Evolutionary conservation across 768 basidiomycete genomes (phyloP), one percentile per base, ranked within the genome.

Genomic region (Ephemerocybe angulata): DNA sequence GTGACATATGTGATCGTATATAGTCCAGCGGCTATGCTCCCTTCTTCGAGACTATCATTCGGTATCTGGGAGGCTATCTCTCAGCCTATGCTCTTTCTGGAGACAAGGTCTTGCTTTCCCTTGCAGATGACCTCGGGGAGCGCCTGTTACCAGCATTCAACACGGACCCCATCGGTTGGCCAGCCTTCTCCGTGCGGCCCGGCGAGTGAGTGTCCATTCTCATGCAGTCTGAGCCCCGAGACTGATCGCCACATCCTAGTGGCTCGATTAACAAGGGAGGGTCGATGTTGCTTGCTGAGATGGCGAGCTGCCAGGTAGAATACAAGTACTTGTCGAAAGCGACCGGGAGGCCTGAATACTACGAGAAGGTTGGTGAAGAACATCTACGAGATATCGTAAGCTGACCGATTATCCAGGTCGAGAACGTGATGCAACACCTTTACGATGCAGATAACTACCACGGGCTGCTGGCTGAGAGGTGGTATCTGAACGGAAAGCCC

Each of bases 21-120:
- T 41, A 62, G 56, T 58, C 75, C 67, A 33, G 59, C 25, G 51
- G 57, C 15, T 73, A 63, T 55, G 79, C 73, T 10, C 80, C 80
- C 0, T 86, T 86, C 66, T 87, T 86, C 56, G 86, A 92, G 72
- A 91, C 88, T 0, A 84, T 85, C 22, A 93, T 93, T 53, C 83
- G 90, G 7, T 76, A 79, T 57, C 72, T 94, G 2, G 91, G 91
- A 3, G 90, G 91, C 1, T 69, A 91, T 0, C 75, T 92, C 2
- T 87, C 85, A 15, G 87, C 88, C 0, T 85, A 90, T 64, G 83
- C 89, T n/a, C 76, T 93, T 2, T 86, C 88, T 0, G 73, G 75
- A 0, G 82, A 89, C 35, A 68, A 75, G 0, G 67, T 85, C 4
- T 76, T 88, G 22, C 78, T 88, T 7, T 58, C 71, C 1, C 80